Conservation (phyloP, 202 grass and related monocot species). For the Panicum hallii region DNA sequence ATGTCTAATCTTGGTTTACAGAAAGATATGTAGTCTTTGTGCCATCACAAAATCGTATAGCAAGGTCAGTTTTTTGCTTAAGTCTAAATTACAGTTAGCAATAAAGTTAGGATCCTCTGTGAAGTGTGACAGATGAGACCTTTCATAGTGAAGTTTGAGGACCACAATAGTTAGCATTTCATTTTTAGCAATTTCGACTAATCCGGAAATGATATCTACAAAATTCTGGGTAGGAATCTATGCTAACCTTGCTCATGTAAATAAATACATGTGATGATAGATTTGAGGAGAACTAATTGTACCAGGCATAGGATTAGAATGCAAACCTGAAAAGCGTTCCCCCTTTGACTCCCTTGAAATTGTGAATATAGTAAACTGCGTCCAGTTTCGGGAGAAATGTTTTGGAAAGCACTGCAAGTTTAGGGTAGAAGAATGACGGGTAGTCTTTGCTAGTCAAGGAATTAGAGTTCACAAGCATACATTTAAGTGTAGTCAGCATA, state of each 20-base stretch:
- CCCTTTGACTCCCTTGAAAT: constrained; percentile 93
- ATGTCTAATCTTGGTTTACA: not conserved
- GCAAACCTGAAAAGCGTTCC: constrained; percentile 85
- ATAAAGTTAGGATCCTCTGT: not conserved
- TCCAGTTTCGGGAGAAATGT: constrained; percentile 93
- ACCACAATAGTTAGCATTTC: not conserved
- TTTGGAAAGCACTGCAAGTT: constrained; percentile 74
- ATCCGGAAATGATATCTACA: constrained; percentile 13
- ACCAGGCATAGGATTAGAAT: constrained; percentile 4
- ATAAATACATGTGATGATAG: not conserved
- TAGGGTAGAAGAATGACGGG: constrained; percentile 95
- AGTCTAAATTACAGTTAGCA: constrained; percentile 12
- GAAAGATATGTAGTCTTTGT: not conserved
- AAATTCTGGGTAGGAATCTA: constrained; percentile 16
- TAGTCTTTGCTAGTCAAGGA: constrained; percentile 87
- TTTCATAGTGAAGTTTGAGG: not conserved
- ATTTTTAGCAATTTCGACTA: not conserved
- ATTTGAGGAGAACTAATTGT: not conserved
- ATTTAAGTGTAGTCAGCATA: not conserved
- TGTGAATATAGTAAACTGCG: constrained; percentile 97
- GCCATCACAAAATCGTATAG: not conserved
- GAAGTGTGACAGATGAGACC: constrained; percentile 5
- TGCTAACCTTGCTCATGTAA: not conserved
- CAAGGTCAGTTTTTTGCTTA: not conserved
- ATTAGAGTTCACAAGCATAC: constrained; percentile 18